Conservation (phyloP, 176 grass and related monocot species). For the Saccharum officinarum region DNA sequence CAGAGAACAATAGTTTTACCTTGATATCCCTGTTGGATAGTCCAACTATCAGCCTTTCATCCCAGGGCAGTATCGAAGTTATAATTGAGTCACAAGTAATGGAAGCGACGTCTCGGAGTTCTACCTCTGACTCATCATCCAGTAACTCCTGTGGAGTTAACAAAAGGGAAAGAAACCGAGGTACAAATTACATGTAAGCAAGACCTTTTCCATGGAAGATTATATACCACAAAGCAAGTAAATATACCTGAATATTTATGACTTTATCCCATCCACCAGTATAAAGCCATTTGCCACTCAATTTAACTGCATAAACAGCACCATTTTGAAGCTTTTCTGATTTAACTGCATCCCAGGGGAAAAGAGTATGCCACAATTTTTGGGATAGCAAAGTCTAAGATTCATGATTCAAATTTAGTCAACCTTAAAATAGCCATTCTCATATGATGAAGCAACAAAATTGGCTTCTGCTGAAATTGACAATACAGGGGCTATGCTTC, state of each 20-base stretch:
- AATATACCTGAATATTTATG: conserved; percentile 69
- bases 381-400: not conserved
- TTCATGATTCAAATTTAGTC: conserved; percentile 15
- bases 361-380: not conserved
- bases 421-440: conserved; percentile 96
- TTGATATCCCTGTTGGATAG: conserved; percentile 84
- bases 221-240: not conserved
- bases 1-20: conserved; percentile 41
- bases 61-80: conserved; percentile 73
- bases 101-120: conserved; percentile 67
- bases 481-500: conserved; percentile 74
- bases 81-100: conserved; percentile 72
- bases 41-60: conserved; percentile 72
- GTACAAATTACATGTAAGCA: not conserved
- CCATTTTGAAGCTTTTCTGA: conserved; percentile 69
- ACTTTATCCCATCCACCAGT: conserved; percentile 86
- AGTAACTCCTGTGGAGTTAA: conserved; percentile 53
- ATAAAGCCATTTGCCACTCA: conserved; percentile 69
- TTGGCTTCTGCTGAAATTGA: conserved; percentile 66
- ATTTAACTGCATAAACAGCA: conserved; percentile 74
- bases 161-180: conserved; percentile 9
- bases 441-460: conserved; percentile 73
- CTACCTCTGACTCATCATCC: conserved; percentile 66
- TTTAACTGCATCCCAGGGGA: conserved; percentile 45
- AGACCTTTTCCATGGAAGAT: not conserved